Base-by-base conservation (phyloP, 2,329 filamentous ascomycete species). In the Trichophyton mentagrophytes region DNA sequence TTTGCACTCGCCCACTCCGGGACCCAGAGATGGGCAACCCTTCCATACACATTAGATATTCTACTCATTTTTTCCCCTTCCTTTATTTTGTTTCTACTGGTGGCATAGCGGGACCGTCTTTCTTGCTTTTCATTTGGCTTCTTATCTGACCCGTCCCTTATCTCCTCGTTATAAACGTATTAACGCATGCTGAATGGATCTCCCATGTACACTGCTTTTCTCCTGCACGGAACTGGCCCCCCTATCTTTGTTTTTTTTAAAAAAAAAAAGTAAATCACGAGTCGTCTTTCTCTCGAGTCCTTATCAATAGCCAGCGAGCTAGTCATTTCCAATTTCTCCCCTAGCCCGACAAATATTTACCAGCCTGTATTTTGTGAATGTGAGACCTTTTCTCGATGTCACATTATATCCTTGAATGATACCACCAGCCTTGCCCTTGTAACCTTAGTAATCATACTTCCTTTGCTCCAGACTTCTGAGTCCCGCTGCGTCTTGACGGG, bases 71-170 rank as follows among this genome's bases (percentile, higher is more conserved):
- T 55, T 25, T 36, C 1, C 1, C 51, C 51, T 55, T 55, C 33
- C 33, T 53, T n/a, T 55, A 17, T n/a, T 36, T n/a, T 38, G 33
- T 13, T 38, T 33, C n/a, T 55, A 55, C 51, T 15, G 51, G 58
- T 63, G 61, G 64, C 64, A 65, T 65, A 65, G 64, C 64, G 64
- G 61, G 58, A 20, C 61, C 38, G 56, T 61, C 46, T 61, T 58
- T 58, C 20, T 22, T 6, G 44, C 44, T 57, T 38, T 20, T 36
- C 3, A 40, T 20, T 55, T 58, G 36, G 13, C 27, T 47, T 59
- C 13, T 49, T 56, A 20, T 60, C 58, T 25, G 9, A n/a, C n/a
- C 46, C 51, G 33, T 38, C 9, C 9, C 9, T 13, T 9, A 9
- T 38, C 33, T 38, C 11, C 33, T 38, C 33, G 7, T 47, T 30